phyloP scores from a whole-genome alignment of 1,284 basidiomycete genomes.

The Malassezia vespertilionis region DNA sequence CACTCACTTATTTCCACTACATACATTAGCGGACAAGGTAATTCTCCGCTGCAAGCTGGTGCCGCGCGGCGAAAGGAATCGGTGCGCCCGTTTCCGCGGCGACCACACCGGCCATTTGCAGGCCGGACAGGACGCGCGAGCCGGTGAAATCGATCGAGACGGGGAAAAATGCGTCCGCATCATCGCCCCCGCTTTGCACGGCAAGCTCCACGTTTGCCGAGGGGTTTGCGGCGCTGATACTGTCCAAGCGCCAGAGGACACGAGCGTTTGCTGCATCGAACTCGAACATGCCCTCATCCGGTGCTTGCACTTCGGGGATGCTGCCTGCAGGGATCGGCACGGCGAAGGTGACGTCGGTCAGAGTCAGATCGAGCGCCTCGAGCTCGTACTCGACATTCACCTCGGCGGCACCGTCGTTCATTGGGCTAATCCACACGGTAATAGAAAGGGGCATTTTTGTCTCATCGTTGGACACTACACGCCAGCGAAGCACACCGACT shows the following conservation, averaged over 20 bases:
- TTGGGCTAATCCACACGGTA: conserved; percentile 89
- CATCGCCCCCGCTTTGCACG: conserved; percentile 61
- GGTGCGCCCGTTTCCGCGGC: neutral
- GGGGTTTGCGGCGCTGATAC: conserved; percentile 53
- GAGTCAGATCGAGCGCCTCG: conserved; percentile 56
- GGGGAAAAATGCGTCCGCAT: conserved; percentile 79
- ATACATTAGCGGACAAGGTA: conserved; percentile 10
- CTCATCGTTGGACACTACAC: conserved; percentile 81
- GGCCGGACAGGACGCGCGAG: conserved; percentile 63
- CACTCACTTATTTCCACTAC: conserved; percentile 8
- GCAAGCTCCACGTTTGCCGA: conserved; percentile 64
- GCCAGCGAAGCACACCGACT: conserved; percentile 73
- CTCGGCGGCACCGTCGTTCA: conserved; percentile 65
- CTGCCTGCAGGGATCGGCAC: conserved; percentile 83
- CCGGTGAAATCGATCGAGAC: conserved; percentile 72
- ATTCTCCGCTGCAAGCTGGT: conserved; percentile 9
- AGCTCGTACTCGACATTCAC: conserved; percentile 96
- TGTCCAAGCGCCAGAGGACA: conserved; percentile 69
- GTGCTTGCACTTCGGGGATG: conserved; percentile 58
- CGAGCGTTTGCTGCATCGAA: conserved; percentile 67
- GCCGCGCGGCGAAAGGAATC: conserved; percentile 8
- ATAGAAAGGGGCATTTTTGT: conserved; percentile 78
- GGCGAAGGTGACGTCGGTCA: conserved; percentile 75
- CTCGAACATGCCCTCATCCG: conserved; percentile 66
- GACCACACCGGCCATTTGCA: conserved; percentile 51